phyloP scores from a whole-genome alignment of 1,139 yeast species.

The Geotrichum europaeum region DNA sequence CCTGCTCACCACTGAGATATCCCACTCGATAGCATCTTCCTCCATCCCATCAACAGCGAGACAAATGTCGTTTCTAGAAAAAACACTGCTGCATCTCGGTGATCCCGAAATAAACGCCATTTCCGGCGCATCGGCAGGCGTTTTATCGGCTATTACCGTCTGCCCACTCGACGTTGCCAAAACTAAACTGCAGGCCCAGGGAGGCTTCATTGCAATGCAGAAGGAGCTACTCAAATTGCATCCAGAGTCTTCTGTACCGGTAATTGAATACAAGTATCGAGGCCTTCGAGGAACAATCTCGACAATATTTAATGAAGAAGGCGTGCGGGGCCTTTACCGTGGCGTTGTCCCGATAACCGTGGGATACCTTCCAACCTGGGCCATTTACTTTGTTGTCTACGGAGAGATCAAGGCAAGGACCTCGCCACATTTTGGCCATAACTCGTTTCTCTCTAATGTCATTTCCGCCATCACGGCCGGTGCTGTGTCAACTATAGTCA shows the following conservation, averaged over 20 bases:
- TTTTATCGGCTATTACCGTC: constrained; percentile 81
- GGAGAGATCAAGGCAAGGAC: constrained; percentile 57
- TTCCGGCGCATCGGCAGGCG: constrained; percentile 89
- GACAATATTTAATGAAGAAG: constrained; percentile 68
- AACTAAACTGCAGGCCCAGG: constrained; percentile 93
- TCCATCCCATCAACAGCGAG: not conserved
- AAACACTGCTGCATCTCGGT: constrained; percentile 17
- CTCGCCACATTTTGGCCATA: constrained; percentile 17
- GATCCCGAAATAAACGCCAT: constrained; percentile 50
- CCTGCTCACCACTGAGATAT: not conserved
- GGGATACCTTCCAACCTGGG: constrained; percentile 98
- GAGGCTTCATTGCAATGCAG: constrained; percentile 42
- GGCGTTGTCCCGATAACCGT: constrained; percentile 87
- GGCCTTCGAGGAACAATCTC: constrained; percentile 59
- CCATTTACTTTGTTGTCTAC: constrained; percentile 85
- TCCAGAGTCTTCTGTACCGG: constrained; percentile 12
- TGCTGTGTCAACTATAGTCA: constrained; percentile 72
- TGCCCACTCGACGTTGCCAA: constrained; percentile 94
- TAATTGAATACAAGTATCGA: constrained; percentile 37
- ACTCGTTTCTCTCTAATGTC: constrained; percentile 58
- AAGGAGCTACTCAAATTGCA: not conserved
- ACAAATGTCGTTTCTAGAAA: not conserved
- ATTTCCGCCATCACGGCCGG: constrained; percentile 88
- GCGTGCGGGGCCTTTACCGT: constrained; percentile 73
- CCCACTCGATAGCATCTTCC: not conserved